These are phyloP conservation scores for Medicago arabica DNA, from an alignment of 306 rosid species.

Conservation along the genomic window DNA sequence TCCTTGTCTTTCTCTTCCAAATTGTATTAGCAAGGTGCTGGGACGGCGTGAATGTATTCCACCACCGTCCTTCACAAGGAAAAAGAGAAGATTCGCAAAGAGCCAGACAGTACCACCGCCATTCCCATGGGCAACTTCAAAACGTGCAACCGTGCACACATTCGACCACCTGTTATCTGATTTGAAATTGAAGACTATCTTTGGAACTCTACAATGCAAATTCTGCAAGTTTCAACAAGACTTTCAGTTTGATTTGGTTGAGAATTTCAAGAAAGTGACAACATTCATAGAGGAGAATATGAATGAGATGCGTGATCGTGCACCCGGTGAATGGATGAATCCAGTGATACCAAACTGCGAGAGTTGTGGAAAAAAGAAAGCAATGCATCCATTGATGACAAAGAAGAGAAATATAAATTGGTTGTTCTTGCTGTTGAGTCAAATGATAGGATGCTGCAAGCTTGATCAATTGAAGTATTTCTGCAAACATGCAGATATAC, in stretches of 20 bases:
- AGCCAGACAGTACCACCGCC: background rate
- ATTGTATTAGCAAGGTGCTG: no score
- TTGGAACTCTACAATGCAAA: background rate
- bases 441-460: slow-evolving; percentile 53
- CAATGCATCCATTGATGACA: slow-evolving; percentile 35
- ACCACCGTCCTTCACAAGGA: background rate
- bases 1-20: background rate
- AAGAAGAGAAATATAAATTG: slow-evolving; percentile 51
- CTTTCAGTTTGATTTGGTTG: background rate
- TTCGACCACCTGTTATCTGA: background rate
- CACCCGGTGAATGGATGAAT: background rate
- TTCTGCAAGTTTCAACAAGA: background rate
- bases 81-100: background rate
- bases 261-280: background rate
- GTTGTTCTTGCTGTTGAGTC: slow-evolving; percentile 65
- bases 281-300: background rate
- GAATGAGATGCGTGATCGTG: background rate
- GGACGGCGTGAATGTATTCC: background rate
- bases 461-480: slow-evolving; percentile 55
- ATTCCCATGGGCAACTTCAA: background rate
- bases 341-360: background rate
- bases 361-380: background rate
- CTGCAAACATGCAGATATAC: slow-evolving; percentile 51
- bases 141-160: background rate
- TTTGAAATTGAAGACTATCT: background rate